These are phyloP conservation scores for Camillea tinctor DNA, from an alignment of 2,329 filamentous ascomycete species.

Conservation along the genomic window DNA sequence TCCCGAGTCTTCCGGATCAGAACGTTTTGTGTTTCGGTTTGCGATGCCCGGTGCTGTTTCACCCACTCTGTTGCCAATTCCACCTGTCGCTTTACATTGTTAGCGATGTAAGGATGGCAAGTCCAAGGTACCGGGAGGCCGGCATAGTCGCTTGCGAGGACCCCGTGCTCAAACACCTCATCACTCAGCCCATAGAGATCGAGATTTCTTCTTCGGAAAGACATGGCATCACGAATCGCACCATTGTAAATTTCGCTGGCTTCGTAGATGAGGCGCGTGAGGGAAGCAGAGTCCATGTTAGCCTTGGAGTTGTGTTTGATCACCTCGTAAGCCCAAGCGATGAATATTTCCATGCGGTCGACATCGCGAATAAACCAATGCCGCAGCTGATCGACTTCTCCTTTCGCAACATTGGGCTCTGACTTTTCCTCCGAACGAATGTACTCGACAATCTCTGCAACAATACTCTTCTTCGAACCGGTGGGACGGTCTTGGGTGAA, in stretches of 20 bases:
- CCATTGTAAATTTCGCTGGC: conserved; percentile 66
- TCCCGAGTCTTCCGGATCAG: conserved; percentile 47
- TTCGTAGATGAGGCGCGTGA: conserved; percentile 63
- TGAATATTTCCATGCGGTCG: conserved; percentile 67
- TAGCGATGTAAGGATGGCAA: conserved; percentile 61
- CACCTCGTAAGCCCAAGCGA: conserved; percentile 76
- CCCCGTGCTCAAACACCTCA: conserved; percentile 64
- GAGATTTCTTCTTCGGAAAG: conserved; percentile 71
- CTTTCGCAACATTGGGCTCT: conserved; percentile 59
- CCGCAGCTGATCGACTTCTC: conserved; percentile 77
- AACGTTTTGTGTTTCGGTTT: conserved; percentile 32
- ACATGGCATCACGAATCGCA: conserved; percentile 64
- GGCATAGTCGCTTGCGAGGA: conserved; percentile 63
- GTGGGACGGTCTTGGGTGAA: conserved; percentile 59
- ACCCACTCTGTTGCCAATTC: conserved; percentile 59
- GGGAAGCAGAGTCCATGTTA: conserved; percentile 51
- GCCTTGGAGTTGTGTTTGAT: conserved; percentile 71
- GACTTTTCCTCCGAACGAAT: conserved; percentile 77
- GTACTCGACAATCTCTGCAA: conserved; percentile 71
- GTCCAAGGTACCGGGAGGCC: conserved; percentile 84
- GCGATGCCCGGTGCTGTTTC: conserved; percentile 40
- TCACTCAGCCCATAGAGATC: conserved; percentile 69
- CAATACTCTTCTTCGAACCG: conserved; percentile 65
- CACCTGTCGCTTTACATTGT: conserved; percentile 59
- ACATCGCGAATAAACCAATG: conserved; percentile 83